Evolutionary conservation across 2,329 filamentous ascomycete genomes (phyloP), one percentile per base, ranked within the genome.

Genomic region (Fusarium metavorans): DNA sequence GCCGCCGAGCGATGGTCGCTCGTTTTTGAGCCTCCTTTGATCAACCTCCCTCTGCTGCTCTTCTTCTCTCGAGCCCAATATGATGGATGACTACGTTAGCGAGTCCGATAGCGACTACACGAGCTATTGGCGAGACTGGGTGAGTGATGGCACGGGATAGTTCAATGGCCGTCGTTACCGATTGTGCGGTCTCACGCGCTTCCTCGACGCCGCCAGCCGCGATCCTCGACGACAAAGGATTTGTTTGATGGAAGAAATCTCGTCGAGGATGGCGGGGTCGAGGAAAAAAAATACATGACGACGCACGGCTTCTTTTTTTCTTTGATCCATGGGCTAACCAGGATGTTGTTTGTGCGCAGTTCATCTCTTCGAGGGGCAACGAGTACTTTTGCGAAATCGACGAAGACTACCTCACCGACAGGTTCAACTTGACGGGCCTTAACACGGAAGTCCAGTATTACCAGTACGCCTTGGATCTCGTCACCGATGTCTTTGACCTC

Each of bases 311-410:
- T 50, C 14, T 66, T 37, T 65, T 61, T 37, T 64, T 34, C 59
- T 61, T 34, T 16, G 20, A 64, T 67, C 37, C 66, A 48, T 45
- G 20, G 39, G 68, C 76, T 78, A 71, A 78, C 62, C 45, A 59
- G 43, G 43, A 41, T 65, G 25, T 41, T 43, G 56, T 52, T 41
- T 62, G 34, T 63, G 52, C 41, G 45, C 81, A 99, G 97, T 99
- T 99, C 84, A 98, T 98, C 80, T 98, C 96, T 6, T 98, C 95
- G 7, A 91, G 97, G 66, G 97, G 97, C 76, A 98, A 99, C 85
- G 97, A 99, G 83, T 99, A 99, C 85, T 99, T 98, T 81, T 99
- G 97, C 90, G 97, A 99, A 83, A 98, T 99, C 80, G 97, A 99
- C 84, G 97, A 99, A 83, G 97, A 99, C 80, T 99, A 99, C 84